Conservation (phyloP, 2,329 filamentous ascomycete species). For the Fusarium brachygibbosum region DNA sequence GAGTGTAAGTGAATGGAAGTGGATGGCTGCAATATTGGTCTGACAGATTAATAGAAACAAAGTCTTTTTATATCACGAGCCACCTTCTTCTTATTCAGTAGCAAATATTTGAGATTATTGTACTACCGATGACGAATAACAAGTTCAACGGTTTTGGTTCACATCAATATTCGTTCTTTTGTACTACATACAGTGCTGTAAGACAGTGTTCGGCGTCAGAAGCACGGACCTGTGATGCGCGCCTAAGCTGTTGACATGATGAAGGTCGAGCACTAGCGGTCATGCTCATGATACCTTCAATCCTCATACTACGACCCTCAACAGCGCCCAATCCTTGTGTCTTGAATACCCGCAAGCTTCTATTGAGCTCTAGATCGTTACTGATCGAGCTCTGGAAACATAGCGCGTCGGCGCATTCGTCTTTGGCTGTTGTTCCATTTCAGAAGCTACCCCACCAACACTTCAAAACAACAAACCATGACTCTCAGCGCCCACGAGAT, state of each 20-base stretch:
- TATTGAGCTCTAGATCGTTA: not conserved
- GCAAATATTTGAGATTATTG: conserved; percentile 4
- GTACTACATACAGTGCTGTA: conserved; percentile 11
- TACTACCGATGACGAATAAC: conserved; percentile 19
- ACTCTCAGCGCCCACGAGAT: conserved; percentile 68
- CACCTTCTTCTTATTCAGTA: not conserved
- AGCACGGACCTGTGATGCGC: conserved; percentile 17
- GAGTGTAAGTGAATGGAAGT: conserved; percentile 20
- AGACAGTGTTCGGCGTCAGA: not conserved
- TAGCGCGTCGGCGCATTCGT: conserved; percentile 15
- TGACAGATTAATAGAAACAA: conserved; percentile 11
- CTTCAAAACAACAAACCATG: conserved; percentile 57
- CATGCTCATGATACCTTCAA: conserved; percentile 37
- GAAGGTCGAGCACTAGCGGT: conserved; percentile 16
- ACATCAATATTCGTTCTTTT: conserved; percentile 3
- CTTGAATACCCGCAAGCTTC: not conserved
- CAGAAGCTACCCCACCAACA: conserved; percentile 34
- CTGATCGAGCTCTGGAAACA: not conserved
- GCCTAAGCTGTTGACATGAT: conserved; percentile 36
- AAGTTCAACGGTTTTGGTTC: conserved; percentile 16
- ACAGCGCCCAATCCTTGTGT: not conserved
- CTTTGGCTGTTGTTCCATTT: conserved; percentile 8
- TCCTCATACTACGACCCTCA: not conserved
- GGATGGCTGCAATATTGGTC: conserved; percentile 28
- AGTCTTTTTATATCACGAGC: not conserved